A percentile compares a stretch with the other conserved stretches of the same genome.
These are phyloP conservation scores for Cordyceps cateniannulata DNA, from an alignment of 2,329 filamentous ascomycete species.

Conservation along the genomic window DNA sequence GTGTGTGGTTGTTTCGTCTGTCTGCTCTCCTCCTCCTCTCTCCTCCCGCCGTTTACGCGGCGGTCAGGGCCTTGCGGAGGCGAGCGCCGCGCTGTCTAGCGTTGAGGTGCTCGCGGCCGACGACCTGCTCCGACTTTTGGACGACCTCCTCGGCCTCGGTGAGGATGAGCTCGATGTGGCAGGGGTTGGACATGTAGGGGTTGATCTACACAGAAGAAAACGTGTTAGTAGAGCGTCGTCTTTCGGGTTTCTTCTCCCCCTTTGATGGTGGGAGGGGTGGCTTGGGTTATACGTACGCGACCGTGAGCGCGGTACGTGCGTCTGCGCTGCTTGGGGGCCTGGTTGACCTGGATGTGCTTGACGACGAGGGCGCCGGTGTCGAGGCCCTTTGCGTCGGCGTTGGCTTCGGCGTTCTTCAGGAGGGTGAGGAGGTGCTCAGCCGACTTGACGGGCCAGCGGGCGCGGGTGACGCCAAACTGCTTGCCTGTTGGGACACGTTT, in stretches of 20 bases:
- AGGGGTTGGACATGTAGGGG: slow-evolving; percentile 99
- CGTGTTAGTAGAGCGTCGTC: not conserved
- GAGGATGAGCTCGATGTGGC: slow-evolving; percentile 99
- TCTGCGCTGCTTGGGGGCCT: slow-evolving; percentile 98
- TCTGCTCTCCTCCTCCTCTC: not conserved
- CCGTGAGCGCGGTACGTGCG: slow-evolving; percentile 99
- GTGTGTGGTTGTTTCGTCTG: slow-evolving; percentile 3
- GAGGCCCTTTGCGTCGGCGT: slow-evolving; percentile 93
- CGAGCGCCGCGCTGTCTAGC: slow-evolving; percentile 84
- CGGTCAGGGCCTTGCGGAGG: slow-evolving; percentile 57
- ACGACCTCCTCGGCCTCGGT: slow-evolving; percentile 96
- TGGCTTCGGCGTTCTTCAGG: slow-evolving; percentile 95
- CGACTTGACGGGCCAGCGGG: slow-evolving; percentile 98
- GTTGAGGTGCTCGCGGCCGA: slow-evolving; percentile 63
- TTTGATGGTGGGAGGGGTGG: not conserved
- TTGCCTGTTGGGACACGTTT: slow-evolving; percentile 62
- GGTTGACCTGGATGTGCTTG: slow-evolving; percentile 99
- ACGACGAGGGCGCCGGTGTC: slow-evolving; percentile 96
- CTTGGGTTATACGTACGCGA: slow-evolving; percentile 66
- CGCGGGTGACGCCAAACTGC: slow-evolving; percentile 95
- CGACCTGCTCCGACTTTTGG: slow-evolving; percentile 85
- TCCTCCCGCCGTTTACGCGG: slow-evolving; percentile 43
- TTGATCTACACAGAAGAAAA: slow-evolving; percentile 65
- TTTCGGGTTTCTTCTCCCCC: not conserved
- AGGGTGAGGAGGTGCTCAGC: slow-evolving; percentile 96